Base-by-base conservation (phyloP, 2,329 filamentous ascomycete species). In the Aspergillus ochraceus region DNA sequence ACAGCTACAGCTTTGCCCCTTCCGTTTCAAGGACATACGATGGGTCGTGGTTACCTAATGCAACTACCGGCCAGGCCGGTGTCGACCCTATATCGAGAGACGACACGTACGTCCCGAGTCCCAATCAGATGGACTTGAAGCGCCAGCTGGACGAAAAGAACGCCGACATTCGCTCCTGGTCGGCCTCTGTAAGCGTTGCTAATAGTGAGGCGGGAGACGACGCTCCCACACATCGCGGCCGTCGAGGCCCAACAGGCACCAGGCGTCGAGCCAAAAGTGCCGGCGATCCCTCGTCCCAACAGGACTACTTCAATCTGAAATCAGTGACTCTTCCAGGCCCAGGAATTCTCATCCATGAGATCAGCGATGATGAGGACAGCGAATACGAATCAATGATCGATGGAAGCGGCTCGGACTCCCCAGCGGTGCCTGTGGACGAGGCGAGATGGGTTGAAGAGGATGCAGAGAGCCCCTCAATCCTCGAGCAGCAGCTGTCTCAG, bases 161-260 rank as follows among this genome's bases (percentile, higher is more conserved):
- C 59, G 74, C 77, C 9, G 81, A 84, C 55, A 83, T 86, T 36
- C 76, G 78, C 54, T 74, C 78, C 22, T 86, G 84, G 84, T 77
- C 84, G 3, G 78, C 73, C 14, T 77, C 78, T 12, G 79, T 79
- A n/a, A 83, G 79, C 63, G 79, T 79, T 47, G 78, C 77, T 17
- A 79, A 75, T 49, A 80, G 79, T 55, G 76, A 74, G 55, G 64
- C 69, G n/a, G 73, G 72, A 29, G 71, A 75, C 46, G 68, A 72
- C 17, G 61, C 63, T 22, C 57, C 64, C 30, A 58, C 59, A 11
- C 60, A 57, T 14, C 62, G 68, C 19, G 68, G 64, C 29, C 69
- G 66, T 54, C 64, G 61, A 54, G 60, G 58, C 9, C 65, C 66
- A 24, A 53, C 60, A 11, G 64, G 66, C 30, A 69, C 57, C 49